Base-by-base conservation (phyloP, 2,329 filamentous ascomycete species). In the Gnomoniopsis smithogilvyi region DNA sequence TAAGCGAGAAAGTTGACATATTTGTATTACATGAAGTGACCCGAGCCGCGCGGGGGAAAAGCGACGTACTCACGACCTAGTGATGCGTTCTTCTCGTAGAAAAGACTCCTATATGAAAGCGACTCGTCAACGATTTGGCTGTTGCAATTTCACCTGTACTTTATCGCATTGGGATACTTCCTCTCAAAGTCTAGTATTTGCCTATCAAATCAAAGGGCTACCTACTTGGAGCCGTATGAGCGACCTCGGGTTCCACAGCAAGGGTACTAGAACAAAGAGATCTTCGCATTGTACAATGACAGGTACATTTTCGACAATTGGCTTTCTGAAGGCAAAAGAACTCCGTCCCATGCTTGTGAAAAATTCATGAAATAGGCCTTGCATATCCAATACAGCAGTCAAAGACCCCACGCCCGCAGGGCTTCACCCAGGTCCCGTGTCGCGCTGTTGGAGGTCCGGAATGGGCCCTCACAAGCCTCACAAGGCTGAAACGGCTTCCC, bases 261-360 rank as follows among this genome's bases (percentile, higher is more conserved):
- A 43, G 38, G 10, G 8, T 14, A 8, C 34, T n/a, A 15, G 36
- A n/a, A 15, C 12, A 41, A 41, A 41, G 6, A 48, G 30, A 30
- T 30, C 24, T 8, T 50, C 26, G 24, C 22, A 53, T 47, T 47
- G 38, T 46, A 54, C 38, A 33, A 43, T 3, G 15, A 30, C 6
- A 19, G 36, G n/a, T 21, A 47, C 8, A 12, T 14, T 46, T 38
- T 43, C 7, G 46, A 48, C 47, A 10, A 21, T 50, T 15, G 21
- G 19, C 26, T 30, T 50, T n/a, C 19, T 33, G 3, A 34, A 45
- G 21, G 46, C 53, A 55, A 21, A 41, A 50, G 24, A 51, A 51
- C 54, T 51, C 47, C 54, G 24, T 50, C 36, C 47, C 46, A 56
- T 51, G 47, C 54, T 51, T 43, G 54, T 30, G 10, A 22, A 43